phyloP scores from a whole-genome alignment of 768 basidiomycete species.

The Pulveroboletus frians region DNA sequence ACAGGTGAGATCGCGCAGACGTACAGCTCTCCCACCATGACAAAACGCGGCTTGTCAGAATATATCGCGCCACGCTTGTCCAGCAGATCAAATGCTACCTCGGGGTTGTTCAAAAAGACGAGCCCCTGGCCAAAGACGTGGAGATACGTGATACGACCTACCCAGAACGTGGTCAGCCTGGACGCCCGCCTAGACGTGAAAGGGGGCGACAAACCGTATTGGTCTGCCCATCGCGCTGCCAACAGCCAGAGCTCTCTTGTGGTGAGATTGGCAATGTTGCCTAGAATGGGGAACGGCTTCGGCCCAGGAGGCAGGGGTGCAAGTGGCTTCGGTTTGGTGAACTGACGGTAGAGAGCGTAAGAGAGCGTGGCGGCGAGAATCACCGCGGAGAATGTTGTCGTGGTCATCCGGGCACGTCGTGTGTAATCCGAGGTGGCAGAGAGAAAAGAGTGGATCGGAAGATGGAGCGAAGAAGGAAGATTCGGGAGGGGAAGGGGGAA shows the following conservation, averaged over 20 bases:
- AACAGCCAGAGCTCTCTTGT: conserved; percentile 60
- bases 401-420: conserved; percentile 12
- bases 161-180: not conserved
- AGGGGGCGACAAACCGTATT: conserved; percentile 49
- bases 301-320: conserved; percentile 62
- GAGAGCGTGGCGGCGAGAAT: conserved; percentile 16
- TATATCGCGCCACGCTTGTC: conserved; percentile 69
- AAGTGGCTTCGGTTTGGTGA: conserved; percentile 18
- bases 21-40: conserved; percentile 69
- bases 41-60: conserved; percentile 64
- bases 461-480: conserved; percentile 22
- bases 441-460: conserved; percentile 7
- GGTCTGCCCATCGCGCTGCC: conserved; percentile 55
- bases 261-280: conserved; percentile 59
- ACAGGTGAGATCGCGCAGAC: conserved; percentile 22
- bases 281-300: conserved; percentile 56
- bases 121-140: conserved; percentile 63
- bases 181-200: too few relatives aligned
- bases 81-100: conserved; percentile 57
- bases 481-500: conserved; percentile 2
- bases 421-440: not conserved
- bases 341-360: conserved; percentile 16
- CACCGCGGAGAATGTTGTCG: conserved; percentile 13
- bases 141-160: conserved; percentile 59
- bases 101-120: conserved; percentile 59